Base-by-base conservation (phyloP, 495 filamentous ascomycete species). In the Pyronema omphalodes region DNA sequence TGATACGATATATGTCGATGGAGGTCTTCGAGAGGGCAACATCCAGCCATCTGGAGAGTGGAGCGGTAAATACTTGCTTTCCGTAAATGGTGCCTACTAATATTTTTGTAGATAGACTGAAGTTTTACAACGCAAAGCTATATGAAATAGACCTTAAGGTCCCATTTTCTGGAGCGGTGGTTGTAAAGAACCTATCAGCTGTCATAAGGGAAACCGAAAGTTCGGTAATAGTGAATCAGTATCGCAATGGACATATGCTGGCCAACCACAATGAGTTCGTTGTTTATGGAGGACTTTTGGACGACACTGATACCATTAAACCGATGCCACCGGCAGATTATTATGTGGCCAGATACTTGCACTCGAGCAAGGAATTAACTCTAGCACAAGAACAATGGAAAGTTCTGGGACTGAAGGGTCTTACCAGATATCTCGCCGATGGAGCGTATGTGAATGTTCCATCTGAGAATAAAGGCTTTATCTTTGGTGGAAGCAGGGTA, bases 391-490 rank as follows among this genome's bases (percentile, higher is more conserved):
- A 23, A 44, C 61, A 7, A 33, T 62, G 58, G 34, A 49, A 48
- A 9, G 14, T 44, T 15, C 36, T 58, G n/a, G 15, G 33, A 0
- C 61, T 74, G 0, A 41, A 58, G 7, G 63, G 60, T 23, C 54
- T 84, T 36, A 85, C 77, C 3, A 71, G 75, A 37, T 84, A 79
- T 60, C 61, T 87, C 41, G 75, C 80, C 5, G 76, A 74, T 55
- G 83, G 82, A 9, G 82, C 73, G 1, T 73, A 71, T 0, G 79
- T 73, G 7, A 81, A 72, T 9, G 77, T 76, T 5, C 81, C 82
- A 0, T 84, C 81, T 7, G 82, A 87, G 65, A 81, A 86, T 55
- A 71, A 76, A 51, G 81, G 76, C 0, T 87, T 80, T 69, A 83
- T 84, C 59, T 83, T 87, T 58, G 74, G 77, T 3, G 83, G 83